A percentile compares a stretch with the other conserved stretches of the same genome.
Evolutionary conservation across 192 early-diverging fungal genomes (phyloP).

Genomic region (Backusella parvicylindrica): DNA sequence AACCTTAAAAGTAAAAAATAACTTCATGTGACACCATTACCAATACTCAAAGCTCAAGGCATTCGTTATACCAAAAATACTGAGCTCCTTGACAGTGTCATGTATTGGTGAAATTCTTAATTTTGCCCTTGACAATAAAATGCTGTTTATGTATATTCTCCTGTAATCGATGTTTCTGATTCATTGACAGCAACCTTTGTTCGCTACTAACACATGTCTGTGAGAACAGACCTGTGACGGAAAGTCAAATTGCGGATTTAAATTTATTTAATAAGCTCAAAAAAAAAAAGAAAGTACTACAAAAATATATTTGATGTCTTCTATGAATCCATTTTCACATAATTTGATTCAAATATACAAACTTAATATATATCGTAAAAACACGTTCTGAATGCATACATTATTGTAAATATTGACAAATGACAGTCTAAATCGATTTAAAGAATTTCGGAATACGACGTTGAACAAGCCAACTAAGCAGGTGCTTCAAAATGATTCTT

Average conservation of each 20-base stretch:
- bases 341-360: background rate
- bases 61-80: background rate
- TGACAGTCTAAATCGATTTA: background rate
- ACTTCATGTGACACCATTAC: background rate
- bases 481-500: background rate
- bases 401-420: background rate
- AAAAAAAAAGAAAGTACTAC: background rate
- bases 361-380: background rate
- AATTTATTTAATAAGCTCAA: background rate
- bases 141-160: background rate
- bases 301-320: background rate
- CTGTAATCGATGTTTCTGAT: background rate
- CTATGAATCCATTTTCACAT: background rate
- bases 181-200: background rate
- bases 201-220: background rate
- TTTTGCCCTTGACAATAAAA: background rate
- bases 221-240: background rate
- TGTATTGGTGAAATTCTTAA: background rate
- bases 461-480: background rate
- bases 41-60: background rate
- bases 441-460: background rate
- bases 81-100: background rate
- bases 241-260: background rate
- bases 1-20: background rate
- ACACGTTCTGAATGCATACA: background rate